Evolutionary conservation across 108 stramenopile species (phyloP).

Genomic region (Nitzschia putrida): DNA sequence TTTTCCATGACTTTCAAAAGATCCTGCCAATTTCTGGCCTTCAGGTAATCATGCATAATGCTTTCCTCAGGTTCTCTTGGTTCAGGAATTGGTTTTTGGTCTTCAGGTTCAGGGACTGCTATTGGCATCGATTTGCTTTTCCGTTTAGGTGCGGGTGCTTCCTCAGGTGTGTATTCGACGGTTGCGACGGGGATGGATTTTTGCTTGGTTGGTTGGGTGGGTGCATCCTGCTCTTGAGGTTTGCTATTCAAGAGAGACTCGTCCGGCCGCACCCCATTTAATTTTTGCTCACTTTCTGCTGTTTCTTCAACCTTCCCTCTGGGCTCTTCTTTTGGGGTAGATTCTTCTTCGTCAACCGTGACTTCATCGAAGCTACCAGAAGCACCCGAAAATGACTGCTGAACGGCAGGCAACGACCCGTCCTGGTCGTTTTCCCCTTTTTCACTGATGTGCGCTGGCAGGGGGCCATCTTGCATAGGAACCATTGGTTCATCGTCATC

Average conservation of each 20-base stretch:
- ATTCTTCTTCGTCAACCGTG: not conserved
- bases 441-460: not conserved
- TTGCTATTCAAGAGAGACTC: too few relatives aligned
- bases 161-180: not conserved
- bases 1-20: constrained; percentile 13
- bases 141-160: not conserved
- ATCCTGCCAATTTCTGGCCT: constrained; percentile 3
- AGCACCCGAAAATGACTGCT: not conserved
- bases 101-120: not conserved
- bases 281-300: not conserved
- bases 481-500: not conserved
- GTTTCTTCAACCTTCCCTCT: not conserved
- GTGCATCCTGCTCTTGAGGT: too few relatives aligned
- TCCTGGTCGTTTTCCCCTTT: not conserved
- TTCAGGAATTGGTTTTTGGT: constrained; percentile 1
- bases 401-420: too few relatives aligned
- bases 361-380: not conserved
- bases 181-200: too few relatives aligned
- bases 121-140: too few relatives aligned
- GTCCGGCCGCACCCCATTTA: not conserved
- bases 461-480: too few relatives aligned
- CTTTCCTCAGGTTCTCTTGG: constrained; percentile 19
- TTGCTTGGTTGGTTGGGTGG: too few relatives aligned
- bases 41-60: constrained; percentile 5
- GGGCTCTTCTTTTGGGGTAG: not conserved